Percentiles rank a stretch among this genome's conserved stretches.
Conservation (phyloP, 2,329 filamentous ascomycete genomes). For the Diaporthe capsici region DNA sequence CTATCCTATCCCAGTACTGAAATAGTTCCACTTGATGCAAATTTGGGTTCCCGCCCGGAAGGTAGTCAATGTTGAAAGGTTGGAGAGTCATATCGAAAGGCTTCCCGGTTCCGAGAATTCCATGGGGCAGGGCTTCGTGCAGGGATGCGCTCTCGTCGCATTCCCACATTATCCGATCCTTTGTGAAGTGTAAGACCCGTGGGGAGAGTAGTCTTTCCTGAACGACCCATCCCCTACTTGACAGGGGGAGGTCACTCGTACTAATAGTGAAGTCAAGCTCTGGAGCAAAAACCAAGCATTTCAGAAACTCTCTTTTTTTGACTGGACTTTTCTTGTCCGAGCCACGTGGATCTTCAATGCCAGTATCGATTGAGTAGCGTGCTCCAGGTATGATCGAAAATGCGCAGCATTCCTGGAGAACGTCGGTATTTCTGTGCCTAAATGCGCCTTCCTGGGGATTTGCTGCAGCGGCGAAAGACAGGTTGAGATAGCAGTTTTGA, state of each 20-base stretch:
- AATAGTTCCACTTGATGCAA: neutral
- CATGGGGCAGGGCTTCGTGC: neutral
- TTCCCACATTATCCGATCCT: conserved; percentile 18
- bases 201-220: conserved; percentile 31
- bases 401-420: conserved; percentile 19
- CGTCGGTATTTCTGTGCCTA: neutral
- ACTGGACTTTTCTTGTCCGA: neutral
- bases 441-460: conserved; percentile 4
- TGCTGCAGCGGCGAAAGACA: neutral
- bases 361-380: neutral
- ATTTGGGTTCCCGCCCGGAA: neutral
- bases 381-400: neutral
- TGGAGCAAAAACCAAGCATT: neutral
- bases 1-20: neutral
- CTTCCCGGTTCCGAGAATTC: neutral
- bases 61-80: neutral
- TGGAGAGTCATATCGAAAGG: neutral
- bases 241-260: neutral
- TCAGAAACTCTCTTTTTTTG: neutral
- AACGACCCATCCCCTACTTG: conserved; percentile 22
- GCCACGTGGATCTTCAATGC: neutral
- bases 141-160: neutral
- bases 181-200: conserved; percentile 7
- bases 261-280: neutral
- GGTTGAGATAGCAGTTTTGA: conserved; percentile 12